Evolutionary conservation across 352 stramenopile species (phyloP).

Genomic region (Globisporangium orthogonon): DNA sequence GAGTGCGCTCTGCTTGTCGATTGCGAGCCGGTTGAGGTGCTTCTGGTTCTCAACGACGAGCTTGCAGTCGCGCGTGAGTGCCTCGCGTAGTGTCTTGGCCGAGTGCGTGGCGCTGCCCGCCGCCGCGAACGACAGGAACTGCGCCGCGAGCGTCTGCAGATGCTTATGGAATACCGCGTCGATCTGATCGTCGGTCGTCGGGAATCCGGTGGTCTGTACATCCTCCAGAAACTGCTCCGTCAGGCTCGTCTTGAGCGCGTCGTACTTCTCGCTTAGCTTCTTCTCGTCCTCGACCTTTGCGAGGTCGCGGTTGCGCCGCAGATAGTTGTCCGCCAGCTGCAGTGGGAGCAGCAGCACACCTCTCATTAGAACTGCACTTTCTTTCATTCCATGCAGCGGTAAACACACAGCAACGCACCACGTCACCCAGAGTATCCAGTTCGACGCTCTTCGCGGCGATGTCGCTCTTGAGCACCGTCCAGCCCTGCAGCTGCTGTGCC

Average conservation of each 20-base stretch:
- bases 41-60: conserved; percentile 67
- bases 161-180: conserved; percentile 48
- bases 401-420: conserved; percentile 30
- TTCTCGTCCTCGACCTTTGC: conserved; percentile 48
- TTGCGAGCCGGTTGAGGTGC: conserved; percentile 51
- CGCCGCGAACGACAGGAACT: conserved; percentile 46
- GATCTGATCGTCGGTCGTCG: conserved; percentile 59
- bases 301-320: conserved; percentile 57
- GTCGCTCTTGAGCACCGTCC: conserved; percentile 64
- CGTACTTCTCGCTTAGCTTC: conserved; percentile 56
- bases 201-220: conserved; percentile 45
- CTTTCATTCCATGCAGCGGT: not conserved
- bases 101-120: conserved; percentile 35
- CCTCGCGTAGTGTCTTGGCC: conserved; percentile 40
- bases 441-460: conserved; percentile 53
- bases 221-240: conserved; percentile 47
- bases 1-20: conserved; percentile 62
- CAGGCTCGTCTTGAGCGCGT: conserved; percentile 47
- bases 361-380: not conserved
- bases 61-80: conserved; percentile 53
- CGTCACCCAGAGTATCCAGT: conserved; percentile 67
- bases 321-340: conserved; percentile 65
- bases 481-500: conserved; percentile 53
- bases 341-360: not conserved
- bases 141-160: conserved; percentile 48